phyloP scores from a whole-genome alignment of 108 stramenopile species.

The Schizochytrium sp. region DNA sequence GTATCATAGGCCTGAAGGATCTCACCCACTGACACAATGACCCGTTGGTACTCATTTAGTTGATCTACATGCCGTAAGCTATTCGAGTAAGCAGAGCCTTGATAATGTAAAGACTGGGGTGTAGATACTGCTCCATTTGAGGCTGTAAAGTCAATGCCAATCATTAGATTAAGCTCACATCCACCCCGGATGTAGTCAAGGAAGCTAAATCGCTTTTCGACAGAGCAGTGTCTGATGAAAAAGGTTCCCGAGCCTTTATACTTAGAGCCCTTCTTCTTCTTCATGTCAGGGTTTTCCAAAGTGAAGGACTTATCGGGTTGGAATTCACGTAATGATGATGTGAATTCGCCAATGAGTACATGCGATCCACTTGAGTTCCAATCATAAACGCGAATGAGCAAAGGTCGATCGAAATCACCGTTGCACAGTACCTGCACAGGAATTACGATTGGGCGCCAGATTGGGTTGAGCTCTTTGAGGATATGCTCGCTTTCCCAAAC shows the following conservation, averaged over 20 bases:
- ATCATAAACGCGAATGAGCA: conserved; percentile 3
- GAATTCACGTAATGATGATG: neutral
- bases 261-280: conserved; percentile 44
- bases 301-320: conserved; percentile 50
- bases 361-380: conserved; percentile 56
- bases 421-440: conserved; percentile 58
- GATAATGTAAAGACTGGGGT: conserved; percentile 51
- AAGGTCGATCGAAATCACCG: conserved; percentile 36
- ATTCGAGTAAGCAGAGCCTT: conserved; percentile 16
- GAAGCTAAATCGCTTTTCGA: conserved; percentile 50
- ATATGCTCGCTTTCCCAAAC: conserved; percentile 59
- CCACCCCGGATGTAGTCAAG: conserved; percentile 59
- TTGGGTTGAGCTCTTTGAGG: conserved; percentile 1
- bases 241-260: conserved; percentile 51
- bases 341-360: conserved; percentile 46
- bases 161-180: conserved; percentile 39
- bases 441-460: neutral
- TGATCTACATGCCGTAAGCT: conserved; percentile 1
- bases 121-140: neutral
- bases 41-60: conserved; percentile 53
- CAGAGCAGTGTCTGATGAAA: neutral
- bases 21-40: conserved; percentile 51
- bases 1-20: conserved; percentile 41
- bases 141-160: conserved; percentile 42
- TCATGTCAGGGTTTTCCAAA: conserved; percentile 1